These are phyloP conservation scores for Gardenia jasminoides DNA, from an alignment of 257 asterid genomes.

Conservation along the genomic window DNA sequence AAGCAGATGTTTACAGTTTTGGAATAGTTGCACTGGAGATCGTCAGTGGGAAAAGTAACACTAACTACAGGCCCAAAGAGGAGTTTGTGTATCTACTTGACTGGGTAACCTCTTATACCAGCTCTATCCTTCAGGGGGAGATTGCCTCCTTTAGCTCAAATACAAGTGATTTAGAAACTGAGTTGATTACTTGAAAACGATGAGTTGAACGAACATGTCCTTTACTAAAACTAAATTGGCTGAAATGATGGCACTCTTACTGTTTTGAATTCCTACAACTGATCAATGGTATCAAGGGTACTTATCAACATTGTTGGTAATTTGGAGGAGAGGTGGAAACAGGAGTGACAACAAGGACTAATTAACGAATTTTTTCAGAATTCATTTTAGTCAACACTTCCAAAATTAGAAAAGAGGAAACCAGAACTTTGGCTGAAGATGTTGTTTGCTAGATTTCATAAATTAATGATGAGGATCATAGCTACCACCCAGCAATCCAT, in stretches of 20 bases:
- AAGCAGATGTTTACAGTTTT: slow-evolving; percentile 50
- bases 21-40: slow-evolving; percentile 46
- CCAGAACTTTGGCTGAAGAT: too few species aligned
- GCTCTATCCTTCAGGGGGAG: not conserved
- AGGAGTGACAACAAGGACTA: too few species aligned
- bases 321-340: not conserved
- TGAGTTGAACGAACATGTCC: not conserved
- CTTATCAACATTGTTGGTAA: not conserved
- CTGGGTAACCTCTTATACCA: slow-evolving; percentile 32
- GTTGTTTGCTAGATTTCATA: not conserved
- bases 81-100: slow-evolving; percentile 54
- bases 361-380: too few species aligned
- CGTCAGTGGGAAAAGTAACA: slow-evolving; percentile 52
- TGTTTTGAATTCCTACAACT: not conserved
- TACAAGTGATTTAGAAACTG: not conserved
- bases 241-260: not conserved
- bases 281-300: not conserved
- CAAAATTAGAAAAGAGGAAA: too few species aligned
- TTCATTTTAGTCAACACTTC: too few species aligned
- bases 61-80: slow-evolving; percentile 49
- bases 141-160: not conserved
- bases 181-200: not conserved
- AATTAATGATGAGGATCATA: not conserved
- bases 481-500: not conserved
- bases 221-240: not conserved